phyloP scores from a whole-genome alignment of 148 eudicot species.

The Salicornia ramosissima region DNA sequence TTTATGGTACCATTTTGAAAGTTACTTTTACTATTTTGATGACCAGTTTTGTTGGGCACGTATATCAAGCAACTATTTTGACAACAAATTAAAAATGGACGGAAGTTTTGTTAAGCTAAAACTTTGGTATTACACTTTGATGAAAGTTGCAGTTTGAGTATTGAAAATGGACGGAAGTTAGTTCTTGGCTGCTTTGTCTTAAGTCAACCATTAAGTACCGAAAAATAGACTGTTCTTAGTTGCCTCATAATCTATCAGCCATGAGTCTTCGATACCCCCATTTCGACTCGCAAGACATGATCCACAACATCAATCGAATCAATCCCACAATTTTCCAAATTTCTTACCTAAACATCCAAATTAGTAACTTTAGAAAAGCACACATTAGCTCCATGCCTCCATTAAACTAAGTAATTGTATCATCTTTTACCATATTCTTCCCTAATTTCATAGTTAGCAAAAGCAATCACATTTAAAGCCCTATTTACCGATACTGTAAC shows the following conservation, averaged over 20 bases:
- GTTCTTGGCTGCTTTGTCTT: too few relatives aligned
- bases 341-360: slow-evolving; percentile 48
- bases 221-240: slow-evolving; percentile 75
- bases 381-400: slow-evolving; percentile 79
- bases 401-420: slow-evolving; percentile 49
- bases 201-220: too few relatives aligned
- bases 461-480: slow-evolving; percentile 86
- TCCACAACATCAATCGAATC: slow-evolving; percentile 73
- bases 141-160: too few relatives aligned
- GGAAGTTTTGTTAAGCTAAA: too few relatives aligned
- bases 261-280: slow-evolving; percentile 82
- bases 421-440: slow-evolving; percentile 64
- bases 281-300: slow-evolving; percentile 85
- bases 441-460: slow-evolving; percentile 77
- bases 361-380: slow-evolving; percentile 87
- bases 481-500: slow-evolving; percentile 65
- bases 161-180: too few relatives aligned
- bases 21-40: too few relatives aligned
- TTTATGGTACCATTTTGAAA: neutral
- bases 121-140: too few relatives aligned
- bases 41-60: too few relatives aligned
- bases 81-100: too few relatives aligned
- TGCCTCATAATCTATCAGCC: slow-evolving; percentile 87
- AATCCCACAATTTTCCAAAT: slow-evolving; percentile 52
- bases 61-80: too few relatives aligned